A percentile compares a stretch with the other conserved stretches of the same genome.
Conservation (phyloP, 371 early-diverging fungal species). For the Neoconidiobolus thromboides region DNA sequence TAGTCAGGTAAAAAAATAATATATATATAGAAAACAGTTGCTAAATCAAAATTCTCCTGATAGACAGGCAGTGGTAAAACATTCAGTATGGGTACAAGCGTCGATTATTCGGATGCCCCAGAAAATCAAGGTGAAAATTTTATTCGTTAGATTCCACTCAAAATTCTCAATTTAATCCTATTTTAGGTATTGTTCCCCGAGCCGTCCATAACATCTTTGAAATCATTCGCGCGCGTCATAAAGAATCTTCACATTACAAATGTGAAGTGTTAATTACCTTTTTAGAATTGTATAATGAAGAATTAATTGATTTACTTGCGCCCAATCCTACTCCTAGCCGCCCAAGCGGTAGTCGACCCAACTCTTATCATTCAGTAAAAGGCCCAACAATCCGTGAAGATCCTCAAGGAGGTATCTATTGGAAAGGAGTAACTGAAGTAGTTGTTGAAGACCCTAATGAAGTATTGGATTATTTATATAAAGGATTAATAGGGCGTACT, state of each 20-base stretch:
- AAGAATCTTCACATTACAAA: conserved; percentile 16
- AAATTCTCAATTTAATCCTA: not conserved
- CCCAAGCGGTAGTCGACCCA: conserved; percentile 7
- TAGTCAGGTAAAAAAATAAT: not conserved
- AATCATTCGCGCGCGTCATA: conserved; percentile 10
- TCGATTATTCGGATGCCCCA: conserved; percentile 7
- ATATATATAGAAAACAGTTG: not conserved
- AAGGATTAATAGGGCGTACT: conserved; percentile 70
- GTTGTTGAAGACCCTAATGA: conserved; percentile 50
- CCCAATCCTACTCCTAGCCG: conserved; percentile 14
- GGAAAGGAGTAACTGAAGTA: conserved; percentile 77
- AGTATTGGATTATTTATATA: conserved; percentile 33
- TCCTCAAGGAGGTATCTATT: conserved; percentile 66
- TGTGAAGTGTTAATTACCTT: conserved; percentile 51
- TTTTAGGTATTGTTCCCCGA: conserved; percentile 50
- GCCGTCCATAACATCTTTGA: conserved; percentile 67
- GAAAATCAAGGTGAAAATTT: conserved; percentile 7
- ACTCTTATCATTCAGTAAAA: conserved; percentile 6
- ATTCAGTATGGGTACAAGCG: conserved; percentile 72
- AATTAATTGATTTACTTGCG: conserved; percentile 63
- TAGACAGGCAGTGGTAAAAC: conserved; percentile 69
- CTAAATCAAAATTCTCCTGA: conserved; percentile 8
- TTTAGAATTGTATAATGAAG: conserved; percentile 97
- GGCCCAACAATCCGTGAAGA: conserved; percentile 67
- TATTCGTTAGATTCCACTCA: not conserved